Evolutionary conservation across 1,284 basidiomycete genomes (phyloP).

Genomic region (Mycosarcoma mackinlayi): DNA sequence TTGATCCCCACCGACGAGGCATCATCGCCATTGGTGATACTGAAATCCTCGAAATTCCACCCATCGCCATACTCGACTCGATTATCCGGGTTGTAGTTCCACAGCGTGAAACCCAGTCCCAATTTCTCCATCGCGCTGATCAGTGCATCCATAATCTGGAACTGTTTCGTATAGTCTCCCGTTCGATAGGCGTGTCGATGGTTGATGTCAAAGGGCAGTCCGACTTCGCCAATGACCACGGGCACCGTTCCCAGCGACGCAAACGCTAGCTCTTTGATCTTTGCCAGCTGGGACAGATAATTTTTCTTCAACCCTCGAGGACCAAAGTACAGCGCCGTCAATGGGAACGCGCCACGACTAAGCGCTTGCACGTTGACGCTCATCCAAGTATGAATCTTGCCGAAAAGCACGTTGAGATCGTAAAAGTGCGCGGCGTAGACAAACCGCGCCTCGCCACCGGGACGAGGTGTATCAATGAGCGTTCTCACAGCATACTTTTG

Average conservation of each 20-base stretch:
- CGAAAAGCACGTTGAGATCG: slow-evolving; percentile 66
- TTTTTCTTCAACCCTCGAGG: slow-evolving; percentile 49
- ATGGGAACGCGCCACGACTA: slow-evolving; percentile 60
- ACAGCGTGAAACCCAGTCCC: slow-evolving; percentile 72
- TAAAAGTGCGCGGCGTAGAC: slow-evolving; percentile 67
- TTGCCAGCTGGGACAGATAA: slow-evolving; percentile 48
- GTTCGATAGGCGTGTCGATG: slow-evolving; percentile 58
- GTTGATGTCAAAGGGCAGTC: slow-evolving; percentile 66
- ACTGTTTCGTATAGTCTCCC: slow-evolving; percentile 75
- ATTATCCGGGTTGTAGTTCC: slow-evolving; percentile 95
- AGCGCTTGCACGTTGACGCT: slow-evolving; percentile 66
- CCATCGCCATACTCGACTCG: slow-evolving; percentile 81
- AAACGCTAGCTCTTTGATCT: slow-evolving; percentile 38
- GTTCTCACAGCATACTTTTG: slow-evolving; percentile 48
- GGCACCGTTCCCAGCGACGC: slow-evolving; percentile 57
- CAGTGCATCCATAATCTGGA: slow-evolving; percentile 67
- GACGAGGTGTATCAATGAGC: slow-evolving; percentile 48
- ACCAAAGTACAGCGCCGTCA: slow-evolving; percentile 62
- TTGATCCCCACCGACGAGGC: slow-evolving; percentile 16
- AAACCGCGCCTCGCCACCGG: slow-evolving; percentile 35
- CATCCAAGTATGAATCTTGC: slow-evolving; percentile 53
- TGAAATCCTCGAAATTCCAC: slow-evolving; percentile 85
- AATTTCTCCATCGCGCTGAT: slow-evolving; percentile 65
- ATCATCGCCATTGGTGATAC: slow-evolving; percentile 80
- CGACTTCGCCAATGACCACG: slow-evolving; percentile 62